Base-by-base conservation (phyloP, 139 green algal species). In the Micractinium conductrix region DNA sequence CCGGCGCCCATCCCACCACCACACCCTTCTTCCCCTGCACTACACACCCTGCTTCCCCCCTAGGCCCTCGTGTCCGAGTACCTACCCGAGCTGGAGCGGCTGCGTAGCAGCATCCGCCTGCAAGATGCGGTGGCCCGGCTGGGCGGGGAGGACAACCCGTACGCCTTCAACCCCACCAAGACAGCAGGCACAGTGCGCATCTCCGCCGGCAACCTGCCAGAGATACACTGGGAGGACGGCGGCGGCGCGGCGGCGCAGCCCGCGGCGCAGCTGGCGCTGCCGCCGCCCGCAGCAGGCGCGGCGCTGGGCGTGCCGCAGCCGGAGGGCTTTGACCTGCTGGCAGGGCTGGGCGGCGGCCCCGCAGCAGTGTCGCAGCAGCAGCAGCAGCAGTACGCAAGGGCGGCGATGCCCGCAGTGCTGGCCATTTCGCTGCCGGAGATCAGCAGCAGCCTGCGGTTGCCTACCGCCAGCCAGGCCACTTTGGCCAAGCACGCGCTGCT, bases 21-120 rank as follows among this genome's bases (percentile, higher is more conserved):
- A 63, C 53, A 63, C 8, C 10, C 48, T 58, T 58, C 14, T 14
- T 10, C 12, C 55, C 10, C 55, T 63, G 10, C 55, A 19, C 10
- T 28, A 19, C 16, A 7, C 22, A 26, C 58, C 58, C 26, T 5
- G 26, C 58, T 7, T 4, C 58, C 58, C 1, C 12, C 8, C 55
- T 19, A 82, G 76, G 58, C 40, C 10, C 38, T 82, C 38, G 21
- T 73, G 55, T 10, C 58, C 12, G 12, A 1, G 2, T 71, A 55
- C 76, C 35, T 96, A 22, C 83, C 86, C 0, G 92, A 96, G 87
- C 79, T 95, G 45, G 94, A 98, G 83, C 69, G 35, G 10, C 74
- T 97, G n/a, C 95, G 95, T 68, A 1, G 82, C 1, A 37, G 38
- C 38, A 30, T 82, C 8, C 7, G 45, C 38, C 76, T 82, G 37